Evolutionary conservation across 495 filamentous ascomycete species (phyloP), one percentile per base, ranked within the genome.

Genomic region (Podospora fimiseda): DNA sequence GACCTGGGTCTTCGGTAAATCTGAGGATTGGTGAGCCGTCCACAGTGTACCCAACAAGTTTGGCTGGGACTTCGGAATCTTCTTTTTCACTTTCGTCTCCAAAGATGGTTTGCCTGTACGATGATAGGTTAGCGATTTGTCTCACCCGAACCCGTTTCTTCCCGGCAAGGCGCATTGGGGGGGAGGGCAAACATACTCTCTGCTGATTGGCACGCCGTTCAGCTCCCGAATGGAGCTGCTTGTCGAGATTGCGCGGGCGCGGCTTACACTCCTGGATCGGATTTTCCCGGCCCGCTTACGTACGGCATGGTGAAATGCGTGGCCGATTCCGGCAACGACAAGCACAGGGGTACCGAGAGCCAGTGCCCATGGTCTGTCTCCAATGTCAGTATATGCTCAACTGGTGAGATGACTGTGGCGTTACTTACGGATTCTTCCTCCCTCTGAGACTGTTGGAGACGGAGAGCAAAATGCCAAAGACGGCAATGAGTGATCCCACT

Each of bases 291-390:
- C 62, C 2, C 60, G 62, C 30, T 63, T 65, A 50, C 58, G 61
- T 55, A 67, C 62, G 33, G 65, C 61, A 14, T 58, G 50, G 47
- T 71, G 65, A 16, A 75, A 52, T 11, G 71, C 52, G 48, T 75
- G 70, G 27, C 69, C 70, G 38, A 74, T 53, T 6, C 70, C 71
- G 14, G 70, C 69, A 42, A 76, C 64, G 21, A 78, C 74, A 8
- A 77, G 66, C 0, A 77, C 70, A 0, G 76, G 76, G 1, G 76
- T 79, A 9, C 76, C 75, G 9, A 79, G 57, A 0, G 71, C 72
- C 2, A 76, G 52, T n/a, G 68, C 70, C 72, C 72, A 79, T 0
- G 68, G 65, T 11, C 71, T 74, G 3, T 3, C 15, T 19, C n/a
- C n/a, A n/a, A 11, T 42, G 45, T 56, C 27, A 55, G 50, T n/a